phyloP scores from a whole-genome alignment of 352 stramenopile genomes.

The Blastocystis sp. region DNA sequence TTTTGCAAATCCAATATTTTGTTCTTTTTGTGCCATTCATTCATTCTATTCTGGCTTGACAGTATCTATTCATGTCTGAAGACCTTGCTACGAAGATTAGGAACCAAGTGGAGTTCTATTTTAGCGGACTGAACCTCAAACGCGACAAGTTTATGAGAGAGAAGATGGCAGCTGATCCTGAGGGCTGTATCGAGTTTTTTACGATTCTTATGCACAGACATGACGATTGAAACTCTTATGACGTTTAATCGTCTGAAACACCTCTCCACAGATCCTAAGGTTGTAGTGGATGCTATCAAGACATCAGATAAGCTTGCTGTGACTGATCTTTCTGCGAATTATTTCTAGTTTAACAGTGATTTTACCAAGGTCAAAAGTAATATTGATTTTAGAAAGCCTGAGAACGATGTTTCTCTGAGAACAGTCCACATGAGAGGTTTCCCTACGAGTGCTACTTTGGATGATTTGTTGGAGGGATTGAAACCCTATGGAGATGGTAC shows the following conservation, averaged over 20 bases:
- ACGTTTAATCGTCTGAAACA: constrained; percentile 62
- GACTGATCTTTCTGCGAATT: neutral
- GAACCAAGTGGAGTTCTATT: constrained; percentile 60
- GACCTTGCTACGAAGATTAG: constrained; percentile 53
- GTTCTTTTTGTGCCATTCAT: neutral
- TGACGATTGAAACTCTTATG: constrained; percentile 44
- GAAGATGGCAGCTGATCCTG: constrained; percentile 50
- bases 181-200: neutral
- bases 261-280: constrained; percentile 29
- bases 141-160: constrained; percentile 59
- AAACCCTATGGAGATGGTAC: constrained; percentile 46
- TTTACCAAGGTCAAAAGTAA: constrained; percentile 57
- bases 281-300: constrained; percentile 51
- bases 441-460: constrained; percentile 42
- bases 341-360: constrained; percentile 52
- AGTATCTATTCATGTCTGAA: constrained; percentile 13
- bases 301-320: constrained; percentile 28
- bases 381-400: constrained; percentile 36
- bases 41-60: neutral
- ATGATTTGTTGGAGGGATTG: constrained; percentile 52
- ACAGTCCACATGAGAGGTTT: constrained; percentile 47
- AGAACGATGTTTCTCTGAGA: constrained; percentile 22
- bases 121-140: constrained; percentile 49
- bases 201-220: neutral
- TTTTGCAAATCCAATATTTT: neutral